Base-by-base conservation (phyloP, 305 asterid species). In the Fraxinus latifolia region DNA sequence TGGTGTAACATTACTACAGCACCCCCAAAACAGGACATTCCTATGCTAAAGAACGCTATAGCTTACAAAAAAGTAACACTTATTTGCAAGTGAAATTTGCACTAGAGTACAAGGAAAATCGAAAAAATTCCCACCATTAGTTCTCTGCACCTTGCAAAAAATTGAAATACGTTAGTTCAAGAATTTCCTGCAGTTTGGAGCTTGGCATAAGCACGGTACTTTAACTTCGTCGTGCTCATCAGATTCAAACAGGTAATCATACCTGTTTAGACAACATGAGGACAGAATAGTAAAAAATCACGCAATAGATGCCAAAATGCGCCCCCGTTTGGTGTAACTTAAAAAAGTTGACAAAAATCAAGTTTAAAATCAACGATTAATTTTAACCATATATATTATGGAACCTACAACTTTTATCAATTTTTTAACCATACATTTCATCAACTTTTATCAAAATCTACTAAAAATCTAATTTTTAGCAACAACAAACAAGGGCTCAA, bases 241-340 rank as follows among this genome's bases (percentile, higher is more conserved):
- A 0, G 96, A 93, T 70, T 96, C 98, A 78, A 96, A 96, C 90
- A 85, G 80, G 88, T 96, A 96, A 83, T 96, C 97, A 2, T 95
- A 95, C 88, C 98, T 96, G 95, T 80, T 42, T 79, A 79, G 36
- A 79, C 76, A 85, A 83, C 21, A 77, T 33, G 14, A 25, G 44
- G 67, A 5, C 77, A 81, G 21, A 31, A 21, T 25, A 32, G 36
- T 74, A 50, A n/a, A 15, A 32, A 36, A 60, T 31, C 70, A 29
- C 27, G 75, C n/a, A 79, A 44, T 19, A 67, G 74, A 65, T 70
- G 31, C 44, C 73, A 19, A 47, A 53, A 39, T 47, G 21, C 0
- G 2, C n/a, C 60, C 60, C 7, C 4, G 60, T 15, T 47, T 47
- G 21, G 19, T 15, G 21, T 47, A 47, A 47, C 60, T 47, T 47